Conservation (phyloP, 192 early-diverging fungal species). For the Geranomyces michiganensis region DNA sequence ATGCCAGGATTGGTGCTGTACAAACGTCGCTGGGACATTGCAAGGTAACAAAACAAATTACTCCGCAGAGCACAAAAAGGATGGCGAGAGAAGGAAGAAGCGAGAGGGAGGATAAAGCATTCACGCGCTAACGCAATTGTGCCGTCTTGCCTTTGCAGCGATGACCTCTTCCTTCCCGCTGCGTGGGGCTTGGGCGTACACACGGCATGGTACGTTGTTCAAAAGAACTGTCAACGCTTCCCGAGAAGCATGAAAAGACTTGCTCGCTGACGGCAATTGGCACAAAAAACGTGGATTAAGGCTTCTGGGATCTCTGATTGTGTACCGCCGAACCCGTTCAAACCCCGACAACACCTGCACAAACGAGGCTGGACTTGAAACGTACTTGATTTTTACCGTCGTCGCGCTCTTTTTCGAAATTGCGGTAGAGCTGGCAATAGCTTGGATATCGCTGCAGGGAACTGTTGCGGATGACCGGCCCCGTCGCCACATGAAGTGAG, state of each 20-base stretch:
- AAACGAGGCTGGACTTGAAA: constrained; percentile 7
- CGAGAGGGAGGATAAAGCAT: background rate
- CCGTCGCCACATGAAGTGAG: constrained; percentile 28
- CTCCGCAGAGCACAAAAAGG: background rate
- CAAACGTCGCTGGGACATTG: constrained; percentile 32
- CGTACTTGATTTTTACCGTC: constrained; percentile 22
- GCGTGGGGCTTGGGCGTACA: constrained; percentile 24
- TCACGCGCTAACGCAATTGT: background rate
- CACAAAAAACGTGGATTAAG: too few species aligned
- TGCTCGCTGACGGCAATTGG: too few species aligned
- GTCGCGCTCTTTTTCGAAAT: constrained; percentile 23
- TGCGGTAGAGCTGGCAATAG: constrained; percentile 26
- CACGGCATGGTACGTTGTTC: constrained; percentile 15
- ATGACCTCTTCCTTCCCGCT: constrained; percentile 37
- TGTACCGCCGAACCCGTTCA: constrained; percentile 20
- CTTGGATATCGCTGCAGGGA: constrained; percentile 36
- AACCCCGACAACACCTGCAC: constrained; percentile 20
- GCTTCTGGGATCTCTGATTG: constrained; percentile 16
- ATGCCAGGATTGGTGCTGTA: constrained; percentile 37
- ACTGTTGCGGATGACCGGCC: constrained; percentile 41
- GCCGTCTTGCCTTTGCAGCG: background rate
- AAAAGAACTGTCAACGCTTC: too few species aligned
- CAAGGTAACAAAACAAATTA: constrained; percentile 7
- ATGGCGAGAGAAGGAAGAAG: background rate
- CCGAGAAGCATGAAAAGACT: too few species aligned